Evolutionary conservation across 192 early-diverging fungal species (phyloP), one percentile per base, ranked within the genome.

Genomic region (Coemansia sp.): DNA sequence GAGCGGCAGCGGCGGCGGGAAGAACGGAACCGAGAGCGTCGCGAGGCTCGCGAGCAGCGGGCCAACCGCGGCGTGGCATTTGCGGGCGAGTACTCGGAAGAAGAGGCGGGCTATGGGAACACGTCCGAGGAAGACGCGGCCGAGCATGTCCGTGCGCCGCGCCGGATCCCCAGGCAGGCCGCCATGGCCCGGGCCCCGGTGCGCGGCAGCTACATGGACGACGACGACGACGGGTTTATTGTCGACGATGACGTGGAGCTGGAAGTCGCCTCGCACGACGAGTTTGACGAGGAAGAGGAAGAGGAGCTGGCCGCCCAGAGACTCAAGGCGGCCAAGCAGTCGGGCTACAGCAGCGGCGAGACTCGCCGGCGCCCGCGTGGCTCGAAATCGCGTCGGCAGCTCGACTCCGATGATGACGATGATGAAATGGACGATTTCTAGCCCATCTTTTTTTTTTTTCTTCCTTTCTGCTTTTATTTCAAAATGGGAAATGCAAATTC

Each of bases 401-500:
- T 60, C 38, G 62, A 56, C 54, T 57, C 53, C 17, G 72, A 75
- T 16, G 64, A 66, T 52, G 65, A 68, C 23, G 72, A 65, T 36
- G 59, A 70, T 23, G 60, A 60, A 34, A 14, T 44, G 28, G 69
- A 66, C 16, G 54, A 61, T 45, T 59, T 51, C 28, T 58, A 41
- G 14, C 40, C n/a, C 14, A 28, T 9, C 14, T 46, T 26, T 14
- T 36, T 20, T 40, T 40, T 50, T n/a, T 17, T 32, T 15, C 14
- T 11, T 44, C 45, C 10, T 10, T 45, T 11, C 10, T 43, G 11
- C 45, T 16, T 21, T 37, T 56, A 28, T 57, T 26, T 20, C 15
- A 49, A 54, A 55, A 66, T 77, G 74, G 74, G 74, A 21, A 77
- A 77, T 37, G 74, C 74, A 46, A 77, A 60, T 44, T 77, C 74